Conservation (phyloP, 108 stramenopile genomes). For the Skeletonema marinoi region DNA sequence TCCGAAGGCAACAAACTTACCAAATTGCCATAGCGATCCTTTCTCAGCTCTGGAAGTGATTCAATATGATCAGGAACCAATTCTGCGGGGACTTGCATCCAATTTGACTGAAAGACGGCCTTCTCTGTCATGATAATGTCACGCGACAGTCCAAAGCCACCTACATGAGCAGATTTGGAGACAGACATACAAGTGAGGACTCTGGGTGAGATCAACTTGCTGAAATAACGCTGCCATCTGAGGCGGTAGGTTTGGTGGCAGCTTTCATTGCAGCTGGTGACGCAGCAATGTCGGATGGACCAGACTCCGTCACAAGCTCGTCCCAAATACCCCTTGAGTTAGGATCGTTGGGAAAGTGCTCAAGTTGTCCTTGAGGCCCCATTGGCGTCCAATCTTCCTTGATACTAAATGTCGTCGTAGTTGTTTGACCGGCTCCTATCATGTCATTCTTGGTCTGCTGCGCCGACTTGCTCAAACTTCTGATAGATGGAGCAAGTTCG, state of each 20-base stretch:
- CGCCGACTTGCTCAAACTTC: slow-evolving; percentile 42
- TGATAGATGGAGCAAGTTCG: slow-evolving; percentile 58
- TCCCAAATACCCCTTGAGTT: slow-evolving; percentile 44
- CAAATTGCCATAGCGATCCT: slow-evolving; percentile 49
- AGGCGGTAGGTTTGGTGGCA: slow-evolving; percentile 30
- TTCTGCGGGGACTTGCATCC: slow-evolving; percentile 48
- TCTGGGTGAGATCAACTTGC: slow-evolving; percentile 20
- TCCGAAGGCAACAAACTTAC: not conserved
- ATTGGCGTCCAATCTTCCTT: slow-evolving; percentile 55
- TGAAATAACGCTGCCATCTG: slow-evolving; percentile 37
- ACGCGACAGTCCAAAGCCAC: slow-evolving; percentile 46
- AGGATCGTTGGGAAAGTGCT: slow-evolving; percentile 39
- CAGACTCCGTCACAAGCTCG: slow-evolving; percentile 29
- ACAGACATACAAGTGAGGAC: slow-evolving; percentile 42
- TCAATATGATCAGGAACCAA: slow-evolving; percentile 44
- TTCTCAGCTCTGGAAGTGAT: slow-evolving; percentile 38
- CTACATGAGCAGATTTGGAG: slow-evolving; percentile 46
- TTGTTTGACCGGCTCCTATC: slow-evolving; percentile 53
- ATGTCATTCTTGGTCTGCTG: slow-evolving; percentile 41
- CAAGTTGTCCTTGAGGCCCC: slow-evolving; percentile 37
- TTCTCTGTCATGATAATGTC: slow-evolving; percentile 42
- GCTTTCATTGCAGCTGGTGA: slow-evolving; percentile 9
- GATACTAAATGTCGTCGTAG: slow-evolving; percentile 49
- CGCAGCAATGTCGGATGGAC: slow-evolving; percentile 15
- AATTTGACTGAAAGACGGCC: slow-evolving; percentile 40